phyloP scores from a whole-genome alignment of 768 basidiomycete genomes.

The Amanita inopinata region DNA sequence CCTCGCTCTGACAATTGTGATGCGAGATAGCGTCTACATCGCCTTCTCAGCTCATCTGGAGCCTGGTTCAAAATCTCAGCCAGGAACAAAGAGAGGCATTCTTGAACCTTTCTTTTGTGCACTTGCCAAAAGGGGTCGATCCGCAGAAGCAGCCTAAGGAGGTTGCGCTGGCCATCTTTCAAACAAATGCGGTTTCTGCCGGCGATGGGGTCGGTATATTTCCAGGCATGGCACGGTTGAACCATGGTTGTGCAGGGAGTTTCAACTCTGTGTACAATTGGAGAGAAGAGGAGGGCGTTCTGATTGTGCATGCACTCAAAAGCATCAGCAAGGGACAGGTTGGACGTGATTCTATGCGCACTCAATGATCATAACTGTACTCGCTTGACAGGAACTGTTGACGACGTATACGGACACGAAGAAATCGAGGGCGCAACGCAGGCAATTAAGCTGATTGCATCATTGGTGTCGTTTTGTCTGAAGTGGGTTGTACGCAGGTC shows the following conservation, averaged over 20 bases:
- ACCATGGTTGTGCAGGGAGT: constrained; percentile 58
- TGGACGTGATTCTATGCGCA: constrained; percentile 9
- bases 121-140: constrained; percentile 33
- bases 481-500: constrained; percentile 24
- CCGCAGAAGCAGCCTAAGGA: constrained; percentile 28
- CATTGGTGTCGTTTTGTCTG: neutral
- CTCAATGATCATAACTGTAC: neutral
- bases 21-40: constrained; percentile 28
- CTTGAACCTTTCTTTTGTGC: constrained; percentile 47
- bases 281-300: constrained; percentile 35
- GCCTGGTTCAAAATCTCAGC: constrained; percentile 24
- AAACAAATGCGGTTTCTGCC: constrained; percentile 55
- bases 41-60: constrained; percentile 33
- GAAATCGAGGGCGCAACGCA: constrained; percentile 38
- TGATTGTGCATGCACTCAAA: constrained; percentile 53
- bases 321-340: constrained; percentile 43
- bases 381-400: constrained; percentile 46
- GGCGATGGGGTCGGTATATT: constrained; percentile 51
- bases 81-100: constrained; percentile 30
- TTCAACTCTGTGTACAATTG: constrained; percentile 62
- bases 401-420: constrained; percentile 56
- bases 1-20: constrained; percentile 1
- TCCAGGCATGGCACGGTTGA: constrained; percentile 55
- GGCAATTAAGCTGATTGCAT: constrained; percentile 22
- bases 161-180: constrained; percentile 54